These are phyloP conservation scores for Phoenix roebelenii DNA, from an alignment of 176 grass and related monocot genomes.

Conservation along the genomic window DNA sequence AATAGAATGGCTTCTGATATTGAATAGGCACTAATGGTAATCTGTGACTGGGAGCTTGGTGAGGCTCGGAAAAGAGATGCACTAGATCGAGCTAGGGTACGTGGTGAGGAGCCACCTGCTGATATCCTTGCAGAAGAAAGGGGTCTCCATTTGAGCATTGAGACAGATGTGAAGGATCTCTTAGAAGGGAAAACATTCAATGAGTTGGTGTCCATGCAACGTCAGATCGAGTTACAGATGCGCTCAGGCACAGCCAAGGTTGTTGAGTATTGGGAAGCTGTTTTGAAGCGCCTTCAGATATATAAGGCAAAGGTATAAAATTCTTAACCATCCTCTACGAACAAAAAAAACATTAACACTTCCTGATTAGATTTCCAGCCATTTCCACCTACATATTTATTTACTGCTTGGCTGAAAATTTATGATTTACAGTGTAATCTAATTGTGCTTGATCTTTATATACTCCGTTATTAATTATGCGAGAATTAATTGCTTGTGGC, in stretches of 20 bases:
- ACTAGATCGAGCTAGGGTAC: conserved; percentile 92
- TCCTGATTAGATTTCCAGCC: not conserved
- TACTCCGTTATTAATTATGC: no score
- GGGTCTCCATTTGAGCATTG: conserved; percentile 87
- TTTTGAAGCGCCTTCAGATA: conserved; percentile 90
- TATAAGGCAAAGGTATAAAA: conserved; percentile 88
- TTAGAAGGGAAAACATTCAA: conserved; percentile 67
- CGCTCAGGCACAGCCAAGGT: conserved; percentile 91
- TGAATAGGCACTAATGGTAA: conserved; percentile 75
- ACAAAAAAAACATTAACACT: conserved; percentile 5
- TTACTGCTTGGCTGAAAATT: no score
- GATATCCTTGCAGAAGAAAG: conserved; percentile 84
- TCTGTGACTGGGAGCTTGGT: conserved; percentile 83
- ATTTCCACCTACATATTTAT: not conserved
- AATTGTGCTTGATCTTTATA: no score
- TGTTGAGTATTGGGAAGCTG: conserved; percentile 97
- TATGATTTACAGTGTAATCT: no score
- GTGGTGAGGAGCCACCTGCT: conserved; percentile 85
- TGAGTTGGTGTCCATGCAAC: conserved; percentile 81
- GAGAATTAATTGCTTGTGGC: no score
- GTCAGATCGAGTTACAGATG: conserved; percentile 90
- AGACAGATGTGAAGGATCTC: conserved; percentile 79
- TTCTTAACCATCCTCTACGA: conserved; percentile 1
- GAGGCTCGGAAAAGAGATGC: conserved; percentile 79
- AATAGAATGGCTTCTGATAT: not conserved